Evolutionary conservation across 2,329 filamentous ascomycete species (phyloP).

Genomic region (Mariannaea sp.): DNA sequence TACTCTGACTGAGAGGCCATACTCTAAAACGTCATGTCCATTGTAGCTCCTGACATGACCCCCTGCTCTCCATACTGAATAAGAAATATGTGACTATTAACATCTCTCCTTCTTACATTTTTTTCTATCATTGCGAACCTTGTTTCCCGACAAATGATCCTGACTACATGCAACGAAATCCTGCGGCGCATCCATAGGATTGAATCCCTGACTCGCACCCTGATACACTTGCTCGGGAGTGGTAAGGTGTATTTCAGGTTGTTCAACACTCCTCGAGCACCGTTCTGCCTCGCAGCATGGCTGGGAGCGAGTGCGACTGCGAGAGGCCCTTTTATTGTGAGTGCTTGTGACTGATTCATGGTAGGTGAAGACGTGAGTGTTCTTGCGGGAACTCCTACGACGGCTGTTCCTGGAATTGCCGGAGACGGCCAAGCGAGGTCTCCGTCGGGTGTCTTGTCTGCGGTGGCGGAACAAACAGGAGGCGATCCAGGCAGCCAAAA

Average conservation of each 20-base stretch:
- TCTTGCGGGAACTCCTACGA: not conserved
- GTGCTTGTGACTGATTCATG: not conserved
- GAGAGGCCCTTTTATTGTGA: not conserved
- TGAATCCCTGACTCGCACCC: slow-evolving; percentile 1
- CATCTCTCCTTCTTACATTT: not conserved
- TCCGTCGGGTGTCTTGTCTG: not conserved
- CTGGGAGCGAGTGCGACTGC: not conserved
- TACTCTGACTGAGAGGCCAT: no score
- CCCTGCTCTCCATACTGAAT: not conserved
- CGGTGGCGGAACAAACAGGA: not conserved
- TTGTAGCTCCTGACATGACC: not conserved
- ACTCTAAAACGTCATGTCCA: no score
- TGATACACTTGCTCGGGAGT: not conserved
- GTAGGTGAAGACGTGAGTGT: not conserved
- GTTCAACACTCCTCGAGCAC: not conserved
- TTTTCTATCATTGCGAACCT: not conserved
- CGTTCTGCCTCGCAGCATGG: not conserved
- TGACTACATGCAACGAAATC: slow-evolving; percentile 3
- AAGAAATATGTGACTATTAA: not conserved
- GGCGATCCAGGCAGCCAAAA: not conserved
- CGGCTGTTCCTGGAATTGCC: not conserved
- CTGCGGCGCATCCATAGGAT: slow-evolving; percentile 37
- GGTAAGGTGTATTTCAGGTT: not conserved
- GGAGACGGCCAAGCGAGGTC: no score
- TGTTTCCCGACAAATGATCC: not conserved